Evolutionary conservation across 805 yeast species (phyloP).

Genomic region (Cyberlindnera xishuangbannaensis): DNA sequence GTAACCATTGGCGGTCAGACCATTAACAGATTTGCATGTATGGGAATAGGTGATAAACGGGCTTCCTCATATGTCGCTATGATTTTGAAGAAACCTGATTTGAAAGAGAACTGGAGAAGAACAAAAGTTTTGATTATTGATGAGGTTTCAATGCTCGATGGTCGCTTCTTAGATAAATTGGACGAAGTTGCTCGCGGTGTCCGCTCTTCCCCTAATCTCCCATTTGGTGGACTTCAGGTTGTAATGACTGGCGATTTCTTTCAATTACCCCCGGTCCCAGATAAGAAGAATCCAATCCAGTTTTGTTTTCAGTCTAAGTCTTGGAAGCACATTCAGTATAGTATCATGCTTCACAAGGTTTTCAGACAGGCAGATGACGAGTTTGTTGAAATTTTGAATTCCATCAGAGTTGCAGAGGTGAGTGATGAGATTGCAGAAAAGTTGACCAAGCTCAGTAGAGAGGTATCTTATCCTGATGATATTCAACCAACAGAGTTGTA

Average conservation of each 20-base stretch:
- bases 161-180: conserved; percentile 65
- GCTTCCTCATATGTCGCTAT: conserved; percentile 31
- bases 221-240: conserved; percentile 93
- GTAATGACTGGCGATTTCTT: conserved; percentile 93
- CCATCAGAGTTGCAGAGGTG: conserved; percentile 69
- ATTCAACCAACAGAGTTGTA: conserved; percentile 85
- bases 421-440: conserved; percentile 39
- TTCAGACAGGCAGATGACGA: conserved; percentile 86
- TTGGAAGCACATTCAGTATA: conserved; percentile 67
- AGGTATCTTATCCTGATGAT: conserved; percentile 59
- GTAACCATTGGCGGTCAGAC: conserved; percentile 90
- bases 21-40: conserved; percentile 76
- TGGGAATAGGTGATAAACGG: conserved; percentile 64
- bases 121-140: conserved; percentile 76
- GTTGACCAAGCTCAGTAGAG: conserved; percentile 52
- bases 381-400: conserved; percentile 74
- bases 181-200: conserved; percentile 60
- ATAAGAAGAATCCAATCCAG: conserved; percentile 28
- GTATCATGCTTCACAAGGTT: conserved; percentile 69
- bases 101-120: conserved; percentile 54
- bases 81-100: conserved; percentile 41
- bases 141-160: conserved; percentile 94
- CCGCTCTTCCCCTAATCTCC: conserved; percentile 39
- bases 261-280: conserved; percentile 86
- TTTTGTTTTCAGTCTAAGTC: conserved; percentile 73